These are phyloP conservation scores for Oenanthe javanica DNA, from an alignment of 140 eudicot genomes.

Conservation along the genomic window DNA sequence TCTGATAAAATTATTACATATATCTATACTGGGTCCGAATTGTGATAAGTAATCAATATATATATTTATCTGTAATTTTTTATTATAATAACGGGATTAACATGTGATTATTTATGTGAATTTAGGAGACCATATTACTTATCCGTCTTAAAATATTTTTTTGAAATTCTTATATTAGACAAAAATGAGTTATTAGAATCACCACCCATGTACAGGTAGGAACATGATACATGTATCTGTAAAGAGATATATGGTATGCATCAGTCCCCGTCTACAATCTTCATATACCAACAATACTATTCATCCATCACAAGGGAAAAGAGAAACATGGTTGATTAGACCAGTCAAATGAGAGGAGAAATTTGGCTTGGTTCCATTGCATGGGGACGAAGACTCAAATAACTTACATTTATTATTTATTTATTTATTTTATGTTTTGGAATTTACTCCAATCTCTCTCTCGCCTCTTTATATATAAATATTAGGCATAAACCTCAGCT, in stretches of 20 bases:
- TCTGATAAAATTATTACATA: no score
- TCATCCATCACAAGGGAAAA: neutral
- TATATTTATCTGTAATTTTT: no score
- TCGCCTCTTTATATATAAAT: slow-evolving; percentile 22
- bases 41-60: no score
- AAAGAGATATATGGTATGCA: neutral
- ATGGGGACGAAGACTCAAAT: neutral
- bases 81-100: no score
- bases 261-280: neutral
- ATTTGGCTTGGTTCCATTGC: neutral
- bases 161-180: no score
- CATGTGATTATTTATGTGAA: no score
- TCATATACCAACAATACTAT: neutral
- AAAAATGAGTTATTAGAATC: no score
- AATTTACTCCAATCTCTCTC: neutral
- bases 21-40: no score
- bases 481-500: slow-evolving; percentile 31
- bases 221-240: neutral
- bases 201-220: neutral
- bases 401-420: neutral
- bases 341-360: slow-evolving; percentile 21
- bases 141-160: no score
- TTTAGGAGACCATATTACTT: no score
- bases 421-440: neutral
- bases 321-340: neutral